Conservation (phyloP, 2,329 filamentous ascomycete species). For the Aspergillus ustus region DNA sequence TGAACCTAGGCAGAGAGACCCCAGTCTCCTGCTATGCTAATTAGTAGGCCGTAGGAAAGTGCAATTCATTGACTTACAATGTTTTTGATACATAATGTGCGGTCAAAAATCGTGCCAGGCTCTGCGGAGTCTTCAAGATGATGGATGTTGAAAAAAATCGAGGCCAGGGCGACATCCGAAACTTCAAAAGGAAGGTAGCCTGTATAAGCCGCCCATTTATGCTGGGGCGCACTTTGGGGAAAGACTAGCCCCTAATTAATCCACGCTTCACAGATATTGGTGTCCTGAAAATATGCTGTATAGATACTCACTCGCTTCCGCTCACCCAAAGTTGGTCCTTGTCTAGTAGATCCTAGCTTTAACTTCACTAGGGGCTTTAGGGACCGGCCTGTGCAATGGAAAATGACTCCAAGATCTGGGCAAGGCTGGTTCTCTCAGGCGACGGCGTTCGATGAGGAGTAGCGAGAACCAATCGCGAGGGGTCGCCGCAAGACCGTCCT, state of each 20-base stretch:
- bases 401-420: neutral
- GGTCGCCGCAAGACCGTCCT: neutral
- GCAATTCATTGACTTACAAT: neutral
- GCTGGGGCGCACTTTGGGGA: too few species aligned
- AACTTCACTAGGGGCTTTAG: neutral
- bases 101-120: too few species aligned
- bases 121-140: too few species aligned
- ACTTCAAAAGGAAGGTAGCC: too few species aligned
- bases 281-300: neutral
- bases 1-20: constrained; percentile 1
- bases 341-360: neutral
- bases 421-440: neutral
- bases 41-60: constrained; percentile 4
- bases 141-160: too few species aligned
- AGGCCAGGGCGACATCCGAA: too few species aligned
- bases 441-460: neutral
- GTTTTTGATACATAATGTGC: too few species aligned
- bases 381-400: neutral
- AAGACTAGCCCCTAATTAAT: neutral
- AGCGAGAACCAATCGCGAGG: neutral
- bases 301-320: constrained; percentile 6
- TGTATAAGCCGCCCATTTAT: too few species aligned
- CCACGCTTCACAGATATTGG: constrained; percentile 3
- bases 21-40: constrained; percentile 3
- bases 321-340: neutral